Evolutionary conservation across 306 rosid genomes (phyloP).

Genomic region (Astragalus membranaceus): DNA sequence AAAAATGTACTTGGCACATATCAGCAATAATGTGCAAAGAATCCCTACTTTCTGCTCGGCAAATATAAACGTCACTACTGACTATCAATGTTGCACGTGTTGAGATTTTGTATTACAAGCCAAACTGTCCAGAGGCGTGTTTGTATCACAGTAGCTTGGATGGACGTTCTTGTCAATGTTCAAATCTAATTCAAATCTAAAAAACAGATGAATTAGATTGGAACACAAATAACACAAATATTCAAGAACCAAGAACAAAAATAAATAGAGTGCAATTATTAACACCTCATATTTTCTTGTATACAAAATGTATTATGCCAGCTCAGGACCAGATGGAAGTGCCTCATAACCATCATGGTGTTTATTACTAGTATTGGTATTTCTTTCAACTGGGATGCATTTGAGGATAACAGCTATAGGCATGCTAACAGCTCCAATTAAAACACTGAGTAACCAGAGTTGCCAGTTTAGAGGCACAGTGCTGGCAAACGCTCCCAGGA

Average conservation of each 20-base stretch:
- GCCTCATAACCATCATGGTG: slow-evolving; percentile 76
- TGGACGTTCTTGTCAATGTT: not conserved
- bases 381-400: slow-evolving; percentile 71
- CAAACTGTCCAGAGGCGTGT: not conserved
- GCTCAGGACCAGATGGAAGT: slow-evolving; percentile 58
- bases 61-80: not conserved
- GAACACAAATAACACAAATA: slow-evolving; percentile 11
- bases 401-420: slow-evolving; percentile 66
- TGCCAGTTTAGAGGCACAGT: slow-evolving; percentile 91
- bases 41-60: not conserved
- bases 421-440: slow-evolving; percentile 73
- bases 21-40: not conserved
- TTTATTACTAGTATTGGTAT: slow-evolving; percentile 2
- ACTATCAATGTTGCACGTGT: not conserved
- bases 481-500: slow-evolving; percentile 81
- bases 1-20: slow-evolving; percentile 6
- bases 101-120: not conserved
- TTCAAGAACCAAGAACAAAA: not conserved
- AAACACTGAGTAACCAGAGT: slow-evolving; percentile 66
- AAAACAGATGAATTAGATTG: not conserved
- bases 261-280: not conserved
- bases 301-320: slow-evolving; percentile 26
- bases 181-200: not conserved
- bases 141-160: slow-evolving; percentile 9
- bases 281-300: not conserved